These are phyloP conservation scores for Sesbania bispinosa DNA, from an alignment of 306 rosid genomes.

Conservation along the genomic window DNA sequence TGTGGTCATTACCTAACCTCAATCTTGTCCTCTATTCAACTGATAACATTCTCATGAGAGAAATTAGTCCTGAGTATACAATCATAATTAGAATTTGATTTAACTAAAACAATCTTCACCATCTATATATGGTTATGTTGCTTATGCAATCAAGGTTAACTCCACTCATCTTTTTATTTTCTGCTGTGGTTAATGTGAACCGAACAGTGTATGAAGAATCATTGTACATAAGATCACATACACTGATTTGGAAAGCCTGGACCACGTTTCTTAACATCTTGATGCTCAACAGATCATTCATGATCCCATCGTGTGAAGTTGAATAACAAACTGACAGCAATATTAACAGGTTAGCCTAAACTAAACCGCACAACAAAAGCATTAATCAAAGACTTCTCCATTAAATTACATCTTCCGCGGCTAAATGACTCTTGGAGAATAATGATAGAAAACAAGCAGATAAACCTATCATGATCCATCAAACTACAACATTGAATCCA, in stretches of 20 bases:
- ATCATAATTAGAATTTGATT: too few species aligned
- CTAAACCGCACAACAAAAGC: neutral
- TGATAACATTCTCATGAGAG: too few species aligned
- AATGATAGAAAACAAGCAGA: neutral
- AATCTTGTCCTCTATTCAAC: too few species aligned
- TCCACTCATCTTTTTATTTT: too few species aligned
- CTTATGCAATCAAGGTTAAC: too few species aligned
- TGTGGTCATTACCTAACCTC: too few species aligned
- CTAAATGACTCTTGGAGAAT: neutral
- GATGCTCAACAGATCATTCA: neutral
- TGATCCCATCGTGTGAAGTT: neutral
- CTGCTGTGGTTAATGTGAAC: too few species aligned
- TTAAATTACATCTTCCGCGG: slow-evolving; percentile 1
- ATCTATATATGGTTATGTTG: too few species aligned
- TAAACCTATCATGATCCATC: neutral
- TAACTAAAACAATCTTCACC: too few species aligned
- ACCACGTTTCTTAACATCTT: neutral
- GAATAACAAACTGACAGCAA: neutral
- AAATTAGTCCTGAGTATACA: too few species aligned
- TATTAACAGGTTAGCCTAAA: neutral
- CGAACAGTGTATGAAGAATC: too few species aligned
- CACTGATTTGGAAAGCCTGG: neutral
- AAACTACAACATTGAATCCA: neutral
- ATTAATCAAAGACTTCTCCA: neutral
- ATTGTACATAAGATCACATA: too few species aligned